Conservation (phyloP, 257 asterid species). For the Paraleonurus japonicus region DNA sequence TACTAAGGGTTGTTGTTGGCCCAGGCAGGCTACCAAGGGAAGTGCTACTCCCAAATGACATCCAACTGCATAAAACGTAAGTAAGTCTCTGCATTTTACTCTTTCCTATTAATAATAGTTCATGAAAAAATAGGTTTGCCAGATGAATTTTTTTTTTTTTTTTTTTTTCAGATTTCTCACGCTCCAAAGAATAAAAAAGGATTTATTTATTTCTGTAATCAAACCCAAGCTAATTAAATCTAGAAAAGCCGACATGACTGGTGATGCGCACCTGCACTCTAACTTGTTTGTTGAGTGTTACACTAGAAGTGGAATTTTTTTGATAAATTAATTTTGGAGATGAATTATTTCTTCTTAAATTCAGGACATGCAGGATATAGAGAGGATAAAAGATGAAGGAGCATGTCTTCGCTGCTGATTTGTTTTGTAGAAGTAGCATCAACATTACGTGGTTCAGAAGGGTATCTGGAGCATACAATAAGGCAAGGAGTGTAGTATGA, state of each 20-base stretch:
- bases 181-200: not conserved
- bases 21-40: not conserved
- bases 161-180: not conserved
- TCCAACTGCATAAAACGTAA: constrained; percentile 4
- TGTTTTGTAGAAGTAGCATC: not conserved
- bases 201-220: not conserved
- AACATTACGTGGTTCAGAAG: not conserved
- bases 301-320: not conserved
- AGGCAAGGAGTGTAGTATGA: not conserved
- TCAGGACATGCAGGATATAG: not conserved
- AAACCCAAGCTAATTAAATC: no score
- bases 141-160: not conserved
- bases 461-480: not conserved
- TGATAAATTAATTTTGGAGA: not conserved
- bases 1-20: not conserved
- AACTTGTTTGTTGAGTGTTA: not conserved
- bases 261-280: not conserved
- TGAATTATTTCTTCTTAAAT: no score
- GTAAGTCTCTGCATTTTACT: constrained; percentile 1
- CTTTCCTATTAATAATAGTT: not conserved
- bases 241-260: no score
- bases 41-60: constrained; percentile 1
- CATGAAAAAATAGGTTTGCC: not conserved
- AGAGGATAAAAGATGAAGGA: not conserved
- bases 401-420: not conserved